phyloP scores from a whole-genome alignment of 768 basidiomycete genomes.

The Trametes cubensis region DNA sequence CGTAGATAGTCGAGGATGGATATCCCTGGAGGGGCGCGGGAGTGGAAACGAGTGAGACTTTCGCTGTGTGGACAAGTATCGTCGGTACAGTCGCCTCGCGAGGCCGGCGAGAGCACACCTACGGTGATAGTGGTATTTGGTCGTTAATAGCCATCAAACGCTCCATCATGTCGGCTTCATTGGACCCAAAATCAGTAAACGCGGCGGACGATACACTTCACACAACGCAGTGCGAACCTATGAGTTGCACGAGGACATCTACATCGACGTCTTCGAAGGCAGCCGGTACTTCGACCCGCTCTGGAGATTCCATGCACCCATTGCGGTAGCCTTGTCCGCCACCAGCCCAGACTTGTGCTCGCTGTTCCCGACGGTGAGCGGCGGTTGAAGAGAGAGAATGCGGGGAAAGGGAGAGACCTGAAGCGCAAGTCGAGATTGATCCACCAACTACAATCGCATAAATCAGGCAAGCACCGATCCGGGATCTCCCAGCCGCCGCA shows the following conservation, averaged over 20 bases:
- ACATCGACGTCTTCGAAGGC: conserved; percentile 83
- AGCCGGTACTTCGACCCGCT: conserved; percentile 78
- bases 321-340: conserved; percentile 49
- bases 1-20: conserved; percentile 89
- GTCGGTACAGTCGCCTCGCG: conserved; percentile 23
- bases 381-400: conserved; percentile 10
- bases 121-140: conserved; percentile 88
- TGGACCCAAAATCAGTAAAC: conserved; percentile 16
- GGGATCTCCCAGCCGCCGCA: conserved; percentile 12
- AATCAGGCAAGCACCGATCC: conserved; percentile 19
- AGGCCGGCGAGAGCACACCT: conserved; percentile 32
- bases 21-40: conserved; percentile 86
- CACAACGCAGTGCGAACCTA: conserved; percentile 55
- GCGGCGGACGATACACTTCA: too few species aligned
- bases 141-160: conserved; percentile 96
- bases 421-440: neutral
- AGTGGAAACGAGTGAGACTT: conserved; percentile 95
- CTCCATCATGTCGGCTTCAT: conserved; percentile 91
- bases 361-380: conserved; percentile 23
- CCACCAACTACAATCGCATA: conserved; percentile 13
- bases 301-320: conserved; percentile 83
- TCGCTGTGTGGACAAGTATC: conserved; percentile 53
- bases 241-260: conserved; percentile 84
- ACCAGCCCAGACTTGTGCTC: conserved; percentile 16
- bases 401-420: neutral